phyloP scores from a whole-genome alignment of 805 yeast genomes.

The Huiozyma naganishii region DNA sequence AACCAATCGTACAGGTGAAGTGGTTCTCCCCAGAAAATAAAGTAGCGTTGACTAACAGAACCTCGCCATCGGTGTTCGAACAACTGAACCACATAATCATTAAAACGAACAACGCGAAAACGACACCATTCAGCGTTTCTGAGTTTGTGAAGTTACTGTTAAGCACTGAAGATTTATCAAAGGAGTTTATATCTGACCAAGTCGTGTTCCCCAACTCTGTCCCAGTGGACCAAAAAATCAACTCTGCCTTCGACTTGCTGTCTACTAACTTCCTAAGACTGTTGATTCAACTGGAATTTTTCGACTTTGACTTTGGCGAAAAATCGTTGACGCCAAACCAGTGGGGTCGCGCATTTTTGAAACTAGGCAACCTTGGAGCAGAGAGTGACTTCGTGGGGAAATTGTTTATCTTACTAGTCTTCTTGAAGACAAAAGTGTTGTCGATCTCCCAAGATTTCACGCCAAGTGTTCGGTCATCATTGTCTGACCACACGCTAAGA shows the following conservation, averaged over 20 bases:
- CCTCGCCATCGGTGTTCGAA: slow-evolving; percentile 42
- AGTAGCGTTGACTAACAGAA: slow-evolving; percentile 39
- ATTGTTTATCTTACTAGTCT: slow-evolving; percentile 37
- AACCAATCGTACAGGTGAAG: slow-evolving; percentile 42
- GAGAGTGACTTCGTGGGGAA: slow-evolving; percentile 28
- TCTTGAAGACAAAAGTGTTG: slow-evolving; percentile 35
- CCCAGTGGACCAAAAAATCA: slow-evolving; percentile 26
- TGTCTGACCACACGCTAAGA: slow-evolving; percentile 30
- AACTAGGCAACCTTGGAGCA: slow-evolving; percentile 24
- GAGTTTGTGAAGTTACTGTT: slow-evolving; percentile 17
- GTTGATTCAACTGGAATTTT: slow-evolving; percentile 40
- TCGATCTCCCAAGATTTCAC: slow-evolving; percentile 27
- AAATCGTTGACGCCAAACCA: slow-evolving; percentile 32
- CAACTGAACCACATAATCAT: slow-evolving; percentile 29
- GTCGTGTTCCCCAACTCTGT: slow-evolving; percentile 25
- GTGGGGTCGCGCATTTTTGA: slow-evolving; percentile 42
- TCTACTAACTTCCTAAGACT: slow-evolving; percentile 47
- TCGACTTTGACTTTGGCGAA: slow-evolving; percentile 29
- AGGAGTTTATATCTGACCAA: slow-evolving; percentile 23
- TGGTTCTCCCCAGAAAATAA: slow-evolving; percentile 41
- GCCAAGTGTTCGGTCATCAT: slow-evolving; percentile 21
- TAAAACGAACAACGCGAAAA: slow-evolving; percentile 15
- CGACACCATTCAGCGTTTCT: slow-evolving; percentile 20
- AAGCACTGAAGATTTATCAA: slow-evolving; percentile 26
- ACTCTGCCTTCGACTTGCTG: slow-evolving; percentile 41